Percentiles rank a stretch among this genome's conserved stretches.
phyloP scores from a whole-genome alignment of 2,329 filamentous ascomycete species.

The Alternaria sp. region DNA sequence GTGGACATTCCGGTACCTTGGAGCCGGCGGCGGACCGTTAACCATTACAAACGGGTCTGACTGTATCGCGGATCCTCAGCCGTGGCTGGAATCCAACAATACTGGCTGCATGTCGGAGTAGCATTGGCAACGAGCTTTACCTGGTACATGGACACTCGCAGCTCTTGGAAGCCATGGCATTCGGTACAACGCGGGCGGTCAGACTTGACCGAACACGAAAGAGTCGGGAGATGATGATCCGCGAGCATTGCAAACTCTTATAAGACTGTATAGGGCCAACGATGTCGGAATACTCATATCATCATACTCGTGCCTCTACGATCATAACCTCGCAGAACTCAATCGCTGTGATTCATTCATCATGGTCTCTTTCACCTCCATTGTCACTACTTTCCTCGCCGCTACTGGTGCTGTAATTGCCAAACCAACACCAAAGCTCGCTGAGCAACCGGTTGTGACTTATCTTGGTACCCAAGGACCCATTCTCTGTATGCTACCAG shows the following conservation, averaged over 20 bases:
- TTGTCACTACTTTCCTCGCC: constrained; percentile 27
- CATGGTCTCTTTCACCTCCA: constrained; percentile 32
- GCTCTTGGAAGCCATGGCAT: constrained; percentile 28
- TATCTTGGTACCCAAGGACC: constrained; percentile 42
- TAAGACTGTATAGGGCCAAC: background rate
- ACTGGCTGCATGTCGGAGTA: background rate
- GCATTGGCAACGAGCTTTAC: constrained; percentile 9
- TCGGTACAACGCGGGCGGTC: background rate
- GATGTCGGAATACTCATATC: background rate
- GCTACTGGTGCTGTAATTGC: constrained; percentile 23
- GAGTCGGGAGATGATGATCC: background rate
- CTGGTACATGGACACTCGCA: constrained; percentile 9
- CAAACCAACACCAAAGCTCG: constrained; percentile 28
- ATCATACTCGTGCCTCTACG: background rate
- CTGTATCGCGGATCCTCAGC: constrained; percentile 4
- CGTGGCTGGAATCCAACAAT: background rate
- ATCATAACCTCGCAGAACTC: background rate
- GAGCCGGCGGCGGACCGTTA: constrained; percentile 13
- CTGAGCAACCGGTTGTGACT: constrained; percentile 36
- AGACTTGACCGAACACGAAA: background rate
- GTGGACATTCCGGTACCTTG: constrained; percentile 3
- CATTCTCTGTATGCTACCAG: constrained; percentile 27
- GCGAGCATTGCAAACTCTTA: background rate
- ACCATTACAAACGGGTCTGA: constrained; percentile 19
- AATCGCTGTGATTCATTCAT: background rate